Base-by-base conservation (phyloP, 148 eudicot genomes). In the Salicornia ramosissima region DNA sequence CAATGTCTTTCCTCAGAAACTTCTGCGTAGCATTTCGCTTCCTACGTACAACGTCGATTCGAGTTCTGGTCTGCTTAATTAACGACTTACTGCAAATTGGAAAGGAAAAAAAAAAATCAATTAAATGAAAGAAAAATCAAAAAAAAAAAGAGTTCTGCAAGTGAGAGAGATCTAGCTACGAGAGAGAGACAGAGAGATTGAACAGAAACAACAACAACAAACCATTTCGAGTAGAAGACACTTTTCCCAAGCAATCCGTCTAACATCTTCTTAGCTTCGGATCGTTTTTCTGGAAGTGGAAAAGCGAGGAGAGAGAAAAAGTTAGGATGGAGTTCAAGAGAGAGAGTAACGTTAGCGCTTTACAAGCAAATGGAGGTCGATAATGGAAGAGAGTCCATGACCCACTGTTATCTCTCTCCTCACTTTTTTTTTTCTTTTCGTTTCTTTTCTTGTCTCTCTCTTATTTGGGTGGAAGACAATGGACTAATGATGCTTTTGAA, bases 1-100 rank as follows among this genome's bases (percentile, higher is more conserved):
- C 91, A 55, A 92, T 85, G 80, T 89, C 95, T 42, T 90, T 87
- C 69, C 86, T 88, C 10, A 89, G 80, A 75, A 92, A 89, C 89
- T 87, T 87, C 79, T 86, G 88, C 66, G 91, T 92, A 52, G 97
- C 96, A 78, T 77, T 89, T 61, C 87, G 79, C 76, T 86, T 83
- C 75, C 84, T 69, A 49, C 89, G 65, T 62, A 89, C 73, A 78
- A 77, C 89, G 30, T 84, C 96, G 70, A 92, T 86, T 70, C 97
- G 76, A 29, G 83, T 80, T 75, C 88, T 79, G 19, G 88, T 82
- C 73, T 71, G 79, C 82, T 87, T 92, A 40, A 89, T 83, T 82
- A 87, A 56, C 72, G 77, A 58, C 68, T 77, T 77, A 72, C 76
- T 77, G 80, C 65, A 49, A 64, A 40, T 0, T 1, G 14, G 49